Conservation (phyloP, 805 yeast genomes). For the Wilhelminamyces savonicus region DNA sequence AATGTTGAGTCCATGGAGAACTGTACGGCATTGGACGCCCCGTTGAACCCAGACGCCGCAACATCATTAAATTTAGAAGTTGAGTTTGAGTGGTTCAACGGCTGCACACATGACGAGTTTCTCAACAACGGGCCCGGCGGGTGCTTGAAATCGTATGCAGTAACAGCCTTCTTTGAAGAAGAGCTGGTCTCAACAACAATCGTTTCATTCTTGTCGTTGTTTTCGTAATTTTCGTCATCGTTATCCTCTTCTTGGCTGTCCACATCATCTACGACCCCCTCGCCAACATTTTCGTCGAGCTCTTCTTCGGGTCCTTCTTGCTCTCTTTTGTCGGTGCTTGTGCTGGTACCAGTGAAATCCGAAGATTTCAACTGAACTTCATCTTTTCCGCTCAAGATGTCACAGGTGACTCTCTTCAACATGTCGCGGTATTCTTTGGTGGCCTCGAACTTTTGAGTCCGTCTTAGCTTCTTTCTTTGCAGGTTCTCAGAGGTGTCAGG, state of each 20-base stretch:
- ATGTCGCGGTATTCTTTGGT: constrained; percentile 35
- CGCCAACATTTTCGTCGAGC: too few relatives aligned
- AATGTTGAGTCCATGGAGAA: constrained; percentile 35
- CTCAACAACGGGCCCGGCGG: constrained; percentile 27
- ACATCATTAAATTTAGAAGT: constrained; percentile 37
- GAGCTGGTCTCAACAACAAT: constrained; percentile 11
- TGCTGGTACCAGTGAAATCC: constrained; percentile 18
- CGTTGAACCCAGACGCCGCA: constrained; percentile 40
- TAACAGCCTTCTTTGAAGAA: too few relatives aligned
- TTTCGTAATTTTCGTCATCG: constrained; percentile 2
- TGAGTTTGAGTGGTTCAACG: constrained; percentile 20
- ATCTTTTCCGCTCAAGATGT: constrained; percentile 24
- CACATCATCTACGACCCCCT: too few relatives aligned
- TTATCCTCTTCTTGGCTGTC: too few relatives aligned
- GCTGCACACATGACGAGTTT: constrained; percentile 34
- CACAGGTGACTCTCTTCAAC: constrained; percentile 27
- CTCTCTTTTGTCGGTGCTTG: constrained; percentile 23
- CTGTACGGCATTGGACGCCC: constrained; percentile 37
- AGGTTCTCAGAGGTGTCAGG: constrained; percentile 43
- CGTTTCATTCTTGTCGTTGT: not conserved
- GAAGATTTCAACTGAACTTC: constrained; percentile 8
- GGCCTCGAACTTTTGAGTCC: constrained; percentile 35
- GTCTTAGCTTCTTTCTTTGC: constrained; percentile 33
- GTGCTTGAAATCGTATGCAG: constrained; percentile 17
- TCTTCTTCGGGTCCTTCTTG: too few relatives aligned